phyloP scores from a whole-genome alignment of 2,329 filamentous ascomycete genomes.

The Clonostachys rosea region DNA sequence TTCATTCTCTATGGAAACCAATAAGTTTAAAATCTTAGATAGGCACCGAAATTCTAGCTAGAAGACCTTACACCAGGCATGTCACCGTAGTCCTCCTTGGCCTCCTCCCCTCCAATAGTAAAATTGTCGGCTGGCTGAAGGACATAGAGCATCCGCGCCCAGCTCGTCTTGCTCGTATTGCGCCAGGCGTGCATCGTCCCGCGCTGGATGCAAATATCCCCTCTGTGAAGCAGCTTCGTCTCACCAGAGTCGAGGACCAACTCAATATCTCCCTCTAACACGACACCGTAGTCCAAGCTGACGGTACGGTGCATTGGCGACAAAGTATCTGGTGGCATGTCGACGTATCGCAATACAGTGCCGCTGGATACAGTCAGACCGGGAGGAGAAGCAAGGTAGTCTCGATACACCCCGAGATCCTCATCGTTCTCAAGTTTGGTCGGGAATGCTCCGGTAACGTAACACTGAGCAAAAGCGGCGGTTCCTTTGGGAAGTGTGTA shows the following conservation, averaged over 20 bases:
- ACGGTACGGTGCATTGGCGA: slow-evolving; percentile 38
- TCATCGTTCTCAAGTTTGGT: slow-evolving; percentile 29
- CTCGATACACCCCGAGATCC: slow-evolving; percentile 28
- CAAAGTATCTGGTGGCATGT: slow-evolving; percentile 35
- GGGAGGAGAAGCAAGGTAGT: slow-evolving; percentile 9
- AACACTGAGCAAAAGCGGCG: slow-evolving; percentile 29
- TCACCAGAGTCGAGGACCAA: slow-evolving; percentile 48
- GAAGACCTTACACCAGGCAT: slow-evolving; percentile 14
- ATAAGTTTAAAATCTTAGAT: too few species aligned
- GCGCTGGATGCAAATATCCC: slow-evolving; percentile 50
- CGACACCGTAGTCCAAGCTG: slow-evolving; percentile 50
- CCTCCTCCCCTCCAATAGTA: slow-evolving; percentile 5
- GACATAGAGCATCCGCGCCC: slow-evolving; percentile 38
- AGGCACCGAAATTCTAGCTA: slow-evolving; percentile 2
- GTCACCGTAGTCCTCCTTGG: slow-evolving; percentile 25
- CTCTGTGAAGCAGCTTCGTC: slow-evolving; percentile 34
- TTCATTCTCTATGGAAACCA: too few species aligned
- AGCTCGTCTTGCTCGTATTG: slow-evolving; percentile 35
- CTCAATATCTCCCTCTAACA: slow-evolving; percentile 50
- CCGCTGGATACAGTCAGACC: slow-evolving; percentile 18
- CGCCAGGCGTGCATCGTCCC: slow-evolving; percentile 52
- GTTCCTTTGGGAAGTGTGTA: slow-evolving; percentile 2
- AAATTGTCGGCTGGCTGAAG: slow-evolving; percentile 13
- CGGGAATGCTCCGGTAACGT: slow-evolving; percentile 32
- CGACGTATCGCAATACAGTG: slow-evolving; percentile 39